Conservation (phyloP, 257 asterid species). For the Mitragyna speciosa region DNA sequence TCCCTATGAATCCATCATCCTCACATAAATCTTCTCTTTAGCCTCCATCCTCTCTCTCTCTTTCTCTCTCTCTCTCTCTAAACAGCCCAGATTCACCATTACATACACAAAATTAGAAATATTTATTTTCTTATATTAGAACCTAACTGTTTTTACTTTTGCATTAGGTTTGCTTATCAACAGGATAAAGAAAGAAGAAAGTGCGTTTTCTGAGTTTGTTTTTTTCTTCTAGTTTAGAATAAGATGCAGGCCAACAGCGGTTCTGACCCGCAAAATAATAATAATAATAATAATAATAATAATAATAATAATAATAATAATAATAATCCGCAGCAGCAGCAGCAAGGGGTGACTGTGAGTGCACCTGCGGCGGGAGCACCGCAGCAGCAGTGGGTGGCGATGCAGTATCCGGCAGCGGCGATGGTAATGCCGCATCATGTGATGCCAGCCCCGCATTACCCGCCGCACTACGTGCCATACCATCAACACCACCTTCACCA, state of each 20-base stretch:
- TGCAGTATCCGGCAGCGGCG: conserved; percentile 80
- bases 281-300: conserved; percentile 10
- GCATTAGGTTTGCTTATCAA: conserved; percentile 4
- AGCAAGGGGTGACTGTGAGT: conserved; percentile 22
- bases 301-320: background rate
- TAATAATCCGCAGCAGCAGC: conserved; percentile 16
- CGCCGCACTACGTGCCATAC: conserved; percentile 72
- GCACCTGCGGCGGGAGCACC: conserved; percentile 27
- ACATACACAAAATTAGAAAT: conserved; percentile 3
- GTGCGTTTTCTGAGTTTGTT: background rate
- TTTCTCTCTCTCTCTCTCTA: conserved; percentile 14
- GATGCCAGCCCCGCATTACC: conserved; percentile 61
- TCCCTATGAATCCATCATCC: conserved; percentile 49
- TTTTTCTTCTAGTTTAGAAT: background rate
- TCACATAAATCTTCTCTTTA: conserved; percentile 38
- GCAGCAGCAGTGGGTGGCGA: conserved; percentile 68
- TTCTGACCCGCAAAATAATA: conserved; percentile 43
- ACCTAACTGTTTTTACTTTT: background rate
- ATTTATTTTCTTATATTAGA: background rate
- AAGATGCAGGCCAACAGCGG: conserved; percentile 51
- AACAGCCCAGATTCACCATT: conserved; percentile 36
- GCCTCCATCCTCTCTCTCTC: conserved; percentile 42
- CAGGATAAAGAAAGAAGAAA: background rate
- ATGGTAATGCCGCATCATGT: conserved; percentile 87
- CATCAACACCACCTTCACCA: conserved; percentile 46